Evolutionary conservation across 2,329 filamentous ascomycete species (phyloP).

Genomic region (Ramularia collo-cygni): DNA sequence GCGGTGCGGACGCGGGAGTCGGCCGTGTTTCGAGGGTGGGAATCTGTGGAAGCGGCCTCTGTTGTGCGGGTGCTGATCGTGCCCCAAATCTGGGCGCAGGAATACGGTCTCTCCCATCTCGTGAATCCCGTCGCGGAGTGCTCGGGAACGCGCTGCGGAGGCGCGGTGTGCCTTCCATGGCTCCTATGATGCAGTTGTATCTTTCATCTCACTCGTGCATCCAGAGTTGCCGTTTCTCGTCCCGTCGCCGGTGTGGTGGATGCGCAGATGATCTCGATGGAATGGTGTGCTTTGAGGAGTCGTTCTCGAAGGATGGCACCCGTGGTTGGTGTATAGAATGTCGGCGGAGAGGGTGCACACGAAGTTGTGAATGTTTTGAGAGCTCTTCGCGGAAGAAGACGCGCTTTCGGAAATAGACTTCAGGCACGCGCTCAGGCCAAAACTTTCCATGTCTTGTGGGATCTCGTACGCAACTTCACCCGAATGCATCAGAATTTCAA

Average conservation of each 20-base stretch:
- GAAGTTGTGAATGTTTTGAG: neutral
- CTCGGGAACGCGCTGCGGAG: conserved; percentile 75
- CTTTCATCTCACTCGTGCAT: neutral
- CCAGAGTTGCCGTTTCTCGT: too few species aligned
- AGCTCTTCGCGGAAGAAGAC: conserved; percentile 2
- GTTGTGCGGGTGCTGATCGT: conserved; percentile 23
- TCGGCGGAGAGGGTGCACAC: too few species aligned
- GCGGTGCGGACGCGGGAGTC: conserved; percentile 40
- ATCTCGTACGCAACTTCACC: too few species aligned
- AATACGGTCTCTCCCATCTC: conserved; percentile 1
- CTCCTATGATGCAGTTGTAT: conserved; percentile 4
- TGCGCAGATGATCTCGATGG: too few species aligned
- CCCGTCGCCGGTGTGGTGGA: too few species aligned
- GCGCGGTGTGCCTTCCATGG: conserved; percentile 75
- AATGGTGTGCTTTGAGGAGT: too few species aligned
- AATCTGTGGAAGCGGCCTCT: conserved; percentile 20
- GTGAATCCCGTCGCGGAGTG: conserved; percentile 48
- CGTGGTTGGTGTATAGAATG: too few species aligned
- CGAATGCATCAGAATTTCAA: neutral
- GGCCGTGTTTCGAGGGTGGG: conserved; percentile 13
- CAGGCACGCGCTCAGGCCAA: too few species aligned
- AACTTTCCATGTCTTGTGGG: too few species aligned
- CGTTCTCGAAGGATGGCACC: too few species aligned
- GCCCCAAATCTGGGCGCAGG: conserved; percentile 8
- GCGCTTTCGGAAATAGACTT: neutral